Percentiles rank a stretch among this genome's conserved stretches.
These are phyloP conservation scores for Corymbia calophylla DNA, from an alignment of 441 rosid genomes.

Conservation along the genomic window DNA sequence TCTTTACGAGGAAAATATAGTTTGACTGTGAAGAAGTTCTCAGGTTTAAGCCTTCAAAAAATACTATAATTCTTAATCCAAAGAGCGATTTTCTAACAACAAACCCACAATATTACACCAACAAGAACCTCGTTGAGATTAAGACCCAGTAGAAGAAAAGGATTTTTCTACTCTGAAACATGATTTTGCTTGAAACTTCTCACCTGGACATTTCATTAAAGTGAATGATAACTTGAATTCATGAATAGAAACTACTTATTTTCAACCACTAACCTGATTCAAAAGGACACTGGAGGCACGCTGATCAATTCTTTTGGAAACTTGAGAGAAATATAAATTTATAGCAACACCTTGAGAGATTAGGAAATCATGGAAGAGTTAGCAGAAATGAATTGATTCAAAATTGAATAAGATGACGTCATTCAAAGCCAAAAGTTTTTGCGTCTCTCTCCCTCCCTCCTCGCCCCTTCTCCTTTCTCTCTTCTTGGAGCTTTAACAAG, in stretches of 20 bases:
- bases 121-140: background rate
- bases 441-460: background rate
- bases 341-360: background rate
- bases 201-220: background rate
- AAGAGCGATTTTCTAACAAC: background rate
- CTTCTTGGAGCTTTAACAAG: background rate
- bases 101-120: background rate
- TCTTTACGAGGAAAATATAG: background rate
- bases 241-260: background rate
- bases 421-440: background rate
- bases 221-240: background rate
- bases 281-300: background rate
- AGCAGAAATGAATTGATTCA: background rate
- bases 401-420: background rate
- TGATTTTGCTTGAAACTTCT: background rate
- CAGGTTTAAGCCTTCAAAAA: background rate
- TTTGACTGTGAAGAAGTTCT: background rate
- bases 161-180: background rate
- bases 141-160: background rate
- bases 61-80: background rate
- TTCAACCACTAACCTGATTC: background rate
- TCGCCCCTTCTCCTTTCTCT: background rate
- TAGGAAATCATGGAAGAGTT: background rate
- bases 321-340: background rate
- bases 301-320: background rate